Percentiles rank a stretch among this genome's conserved stretches.
phyloP scores from a whole-genome alignment of 129 eudicot species.

The Smallanthus sonchifolius region DNA sequence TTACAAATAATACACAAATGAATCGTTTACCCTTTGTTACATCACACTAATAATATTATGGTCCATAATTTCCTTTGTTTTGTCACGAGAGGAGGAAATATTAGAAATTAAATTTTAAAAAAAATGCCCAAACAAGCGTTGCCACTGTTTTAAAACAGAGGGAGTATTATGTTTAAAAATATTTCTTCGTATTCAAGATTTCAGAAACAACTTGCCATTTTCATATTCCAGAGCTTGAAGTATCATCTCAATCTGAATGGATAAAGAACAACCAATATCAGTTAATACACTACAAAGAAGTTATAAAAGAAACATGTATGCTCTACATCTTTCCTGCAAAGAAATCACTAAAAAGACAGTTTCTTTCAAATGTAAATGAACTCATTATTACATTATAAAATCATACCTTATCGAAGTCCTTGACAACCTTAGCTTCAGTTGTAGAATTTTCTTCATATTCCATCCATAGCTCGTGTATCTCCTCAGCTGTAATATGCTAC shows the following conservation, averaged over 20 bases:
- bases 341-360: neutral
- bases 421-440: constrained; percentile 87
- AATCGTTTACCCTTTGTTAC: neutral
- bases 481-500: constrained; percentile 62
- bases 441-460: constrained; percentile 91
- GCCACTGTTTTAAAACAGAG: neutral
- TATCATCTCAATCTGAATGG: constrained; percentile 89
- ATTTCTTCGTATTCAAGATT: neutral
- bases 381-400: neutral
- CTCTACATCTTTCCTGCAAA: neutral
- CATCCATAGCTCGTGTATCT: constrained; percentile 88
- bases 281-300: constrained; percentile 2
- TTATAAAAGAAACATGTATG: neutral
- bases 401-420: constrained; percentile 93
- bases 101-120: neutral
- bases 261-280: constrained; percentile 19
- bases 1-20: neutral
- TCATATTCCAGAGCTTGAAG: constrained; percentile 98
- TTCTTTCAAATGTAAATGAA: neutral
- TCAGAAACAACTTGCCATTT: constrained; percentile 52
- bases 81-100: neutral
- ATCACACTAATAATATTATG: neutral
- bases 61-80: neutral
- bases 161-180: neutral
- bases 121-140: neutral